phyloP scores from a whole-genome alignment of 2,329 filamentous ascomycete species.

The Pseudogymnoascus sp. region DNA sequence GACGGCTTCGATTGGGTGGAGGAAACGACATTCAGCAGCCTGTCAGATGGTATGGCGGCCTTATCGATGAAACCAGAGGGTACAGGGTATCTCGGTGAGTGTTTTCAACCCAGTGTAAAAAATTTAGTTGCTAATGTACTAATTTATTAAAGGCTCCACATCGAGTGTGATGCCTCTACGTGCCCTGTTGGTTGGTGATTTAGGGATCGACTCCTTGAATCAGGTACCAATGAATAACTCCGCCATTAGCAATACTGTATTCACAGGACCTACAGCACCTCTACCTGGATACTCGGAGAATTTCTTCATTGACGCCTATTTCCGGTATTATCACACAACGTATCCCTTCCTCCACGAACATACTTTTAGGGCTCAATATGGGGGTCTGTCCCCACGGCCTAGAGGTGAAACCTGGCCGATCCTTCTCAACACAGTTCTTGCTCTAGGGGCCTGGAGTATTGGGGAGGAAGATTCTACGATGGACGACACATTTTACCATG shows the following conservation, averaged over 20 bases:
- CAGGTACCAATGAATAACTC: not conserved
- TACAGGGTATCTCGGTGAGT: constrained; percentile 26
- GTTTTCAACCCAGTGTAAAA: not conserved
- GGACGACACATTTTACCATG: constrained; percentile 26
- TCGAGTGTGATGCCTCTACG: constrained; percentile 1
- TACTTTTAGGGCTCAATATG: constrained; percentile 16
- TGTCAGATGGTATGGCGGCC: constrained; percentile 30
- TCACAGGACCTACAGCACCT: not conserved
- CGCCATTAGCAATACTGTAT: not conserved
- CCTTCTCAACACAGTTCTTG: constrained; percentile 29
- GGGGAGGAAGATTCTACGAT: constrained; percentile 23
- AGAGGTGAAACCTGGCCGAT: constrained; percentile 27
- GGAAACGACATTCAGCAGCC: constrained; percentile 10
- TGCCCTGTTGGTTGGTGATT: not conserved
- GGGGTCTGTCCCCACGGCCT: constrained; percentile 14
- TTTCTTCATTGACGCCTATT: constrained; percentile 17
- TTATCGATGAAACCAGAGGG: constrained; percentile 30
- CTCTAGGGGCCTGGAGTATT: constrained; percentile 30
- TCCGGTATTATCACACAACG: constrained; percentile 14
- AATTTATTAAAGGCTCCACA: not conserved
- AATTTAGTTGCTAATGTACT: not conserved
- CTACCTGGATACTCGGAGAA: not conserved
- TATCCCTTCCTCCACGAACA: constrained; percentile 19
- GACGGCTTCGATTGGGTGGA: constrained; percentile 19
- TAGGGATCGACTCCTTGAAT: not conserved